Conservation (phyloP, 768 basidiomycete species). For the Sutorius australiensis region DNA sequence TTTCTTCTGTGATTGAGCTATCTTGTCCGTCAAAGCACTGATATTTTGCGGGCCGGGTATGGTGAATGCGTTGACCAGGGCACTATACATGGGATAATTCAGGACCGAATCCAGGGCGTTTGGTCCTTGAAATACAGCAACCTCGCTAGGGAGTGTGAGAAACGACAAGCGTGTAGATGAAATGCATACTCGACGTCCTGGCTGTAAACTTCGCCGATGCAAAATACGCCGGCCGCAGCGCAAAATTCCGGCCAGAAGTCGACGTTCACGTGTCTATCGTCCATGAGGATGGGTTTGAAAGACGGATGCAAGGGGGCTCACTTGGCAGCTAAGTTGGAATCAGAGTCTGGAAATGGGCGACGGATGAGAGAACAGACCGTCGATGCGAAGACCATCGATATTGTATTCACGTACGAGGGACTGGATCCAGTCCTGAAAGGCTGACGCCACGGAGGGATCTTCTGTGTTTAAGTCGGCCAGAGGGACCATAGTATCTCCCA, state of each 20-base stretch:
- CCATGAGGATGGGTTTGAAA: not conserved
- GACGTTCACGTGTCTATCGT: constrained; percentile 58
- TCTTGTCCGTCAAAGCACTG: constrained; percentile 48
- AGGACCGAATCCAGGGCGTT: constrained; percentile 63
- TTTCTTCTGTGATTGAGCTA: constrained; percentile 49
- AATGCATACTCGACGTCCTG: constrained; percentile 44
- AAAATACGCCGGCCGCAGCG: constrained; percentile 74
- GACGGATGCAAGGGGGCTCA: constrained; percentile 8
- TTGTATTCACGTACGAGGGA: constrained; percentile 64
- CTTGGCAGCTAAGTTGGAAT: constrained; percentile 30
- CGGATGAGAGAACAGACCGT: constrained; percentile 39
- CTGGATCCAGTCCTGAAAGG: constrained; percentile 67
- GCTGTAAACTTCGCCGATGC: constrained; percentile 77
- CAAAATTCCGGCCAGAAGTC: constrained; percentile 78
- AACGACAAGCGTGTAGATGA: not conserved
- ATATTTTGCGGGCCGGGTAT: constrained; percentile 68
- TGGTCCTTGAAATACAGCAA: constrained; percentile 59
- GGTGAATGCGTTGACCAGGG: constrained; percentile 60
- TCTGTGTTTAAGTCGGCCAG: constrained; percentile 79
- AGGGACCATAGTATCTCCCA: constrained; percentile 71
- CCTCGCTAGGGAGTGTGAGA: constrained; percentile 38
- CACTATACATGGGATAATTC: constrained; percentile 67
- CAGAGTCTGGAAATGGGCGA: not conserved
- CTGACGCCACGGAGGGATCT: constrained; percentile 55
- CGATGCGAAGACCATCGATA: constrained; percentile 87